Percentiles rank a stretch among this genome's conserved stretches.
phyloP scores from a whole-genome alignment of 2,329 filamentous ascomycete genomes.

The Aspergillus tubingensis region DNA sequence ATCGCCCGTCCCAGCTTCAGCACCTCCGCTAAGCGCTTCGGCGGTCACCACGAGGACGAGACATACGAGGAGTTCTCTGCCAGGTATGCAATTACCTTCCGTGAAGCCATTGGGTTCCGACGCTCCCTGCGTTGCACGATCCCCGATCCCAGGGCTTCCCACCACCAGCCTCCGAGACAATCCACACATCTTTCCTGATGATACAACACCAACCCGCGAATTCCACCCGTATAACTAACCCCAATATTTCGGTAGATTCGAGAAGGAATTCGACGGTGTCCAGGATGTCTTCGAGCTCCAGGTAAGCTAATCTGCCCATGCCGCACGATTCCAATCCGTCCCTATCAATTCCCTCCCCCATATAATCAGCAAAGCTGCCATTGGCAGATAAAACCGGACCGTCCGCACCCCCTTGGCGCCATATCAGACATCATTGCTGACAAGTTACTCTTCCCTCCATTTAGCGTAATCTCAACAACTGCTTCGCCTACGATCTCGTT shows the following conservation, averaged over 20 bases:
- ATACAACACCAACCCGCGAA: neutral
- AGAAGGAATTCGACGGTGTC: conserved; percentile 97
- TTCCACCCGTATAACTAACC: conserved; percentile 32
- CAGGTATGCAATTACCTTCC: conserved; percentile 64
- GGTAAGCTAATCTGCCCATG: conserved; percentile 58
- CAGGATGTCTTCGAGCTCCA: conserved; percentile 99
- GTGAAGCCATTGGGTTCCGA: conserved; percentile 27
- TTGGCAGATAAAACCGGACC: conserved; percentile 15
- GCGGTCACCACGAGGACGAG: conserved; percentile 79
- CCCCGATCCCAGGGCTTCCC: conserved; percentile 17
- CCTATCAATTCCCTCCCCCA: conserved; percentile 11
- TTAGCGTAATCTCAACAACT: conserved; percentile 96
- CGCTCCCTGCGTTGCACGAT: conserved; percentile 13
- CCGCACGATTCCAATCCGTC: conserved; percentile 8
- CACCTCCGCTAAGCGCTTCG: conserved; percentile 57
- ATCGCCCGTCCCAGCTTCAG: conserved; percentile 63
- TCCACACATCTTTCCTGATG: conserved; percentile 12
- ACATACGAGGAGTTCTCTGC: conserved; percentile 98
- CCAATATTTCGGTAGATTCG: conserved; percentile 69
- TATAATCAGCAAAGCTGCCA: conserved; percentile 17
- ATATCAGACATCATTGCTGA: conserved; percentile 16
- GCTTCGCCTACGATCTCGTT: conserved; percentile 99
- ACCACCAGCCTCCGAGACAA: neutral
- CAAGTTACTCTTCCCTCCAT: neutral
- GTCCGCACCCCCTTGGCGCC: neutral